Base-by-base conservation (phyloP, 202 grass and related monocot species). In the Bolboschoenoplectus hybrid region DNA sequence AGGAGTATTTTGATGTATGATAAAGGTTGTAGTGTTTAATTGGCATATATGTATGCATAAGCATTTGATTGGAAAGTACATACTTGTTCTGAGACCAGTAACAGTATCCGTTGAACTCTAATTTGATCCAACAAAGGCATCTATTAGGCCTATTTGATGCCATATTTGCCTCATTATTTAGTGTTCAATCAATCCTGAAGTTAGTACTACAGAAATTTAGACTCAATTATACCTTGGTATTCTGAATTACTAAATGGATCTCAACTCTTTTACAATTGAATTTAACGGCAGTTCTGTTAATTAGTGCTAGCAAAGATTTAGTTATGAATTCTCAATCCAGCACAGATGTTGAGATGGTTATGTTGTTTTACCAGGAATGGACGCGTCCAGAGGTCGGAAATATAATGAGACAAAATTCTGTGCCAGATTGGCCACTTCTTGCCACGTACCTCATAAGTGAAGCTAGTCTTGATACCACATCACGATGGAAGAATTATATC, bases 361-460 rank as follows among this genome's bases (percentile, higher is more conserved):
- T 90, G 74, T 41, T 85, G 38, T 62, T 82, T 35, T 84, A 68
- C 19, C 62, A 95, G 93, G 96, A 95, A 44, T 98, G 96, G 96
- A 83, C 87, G 39, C 73, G 86, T 62, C 87, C 90, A 2, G 93
- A 94, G 82, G 82, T 91, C 0, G 96, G 91, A 7, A 83, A 94
- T 71, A 87, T 92, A 72, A 84, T 98, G 91, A 94, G 87, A 85
- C 89, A 44, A 70, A 88, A 94, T 83, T 94, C 91, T 2, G 96
- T 98, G 75, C 96, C 96, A 11, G 96, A 92, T 85, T 98, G 93
- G 93, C 96, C 93, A 14, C 87, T 95, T 89, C 81, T 98, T 35
- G 96, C 96, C 43, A 96, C 91, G 55, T 91, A 98, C 75, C 90
- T 98, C 63, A 94, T 96, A 81, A 98, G 96, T 65, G 93, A 98